A percentile compares a stretch with the other conserved stretches of the same genome.
phyloP scores from a whole-genome alignment of 2,329 filamentous ascomycete species.

The Fusarium euwallaceae region DNA sequence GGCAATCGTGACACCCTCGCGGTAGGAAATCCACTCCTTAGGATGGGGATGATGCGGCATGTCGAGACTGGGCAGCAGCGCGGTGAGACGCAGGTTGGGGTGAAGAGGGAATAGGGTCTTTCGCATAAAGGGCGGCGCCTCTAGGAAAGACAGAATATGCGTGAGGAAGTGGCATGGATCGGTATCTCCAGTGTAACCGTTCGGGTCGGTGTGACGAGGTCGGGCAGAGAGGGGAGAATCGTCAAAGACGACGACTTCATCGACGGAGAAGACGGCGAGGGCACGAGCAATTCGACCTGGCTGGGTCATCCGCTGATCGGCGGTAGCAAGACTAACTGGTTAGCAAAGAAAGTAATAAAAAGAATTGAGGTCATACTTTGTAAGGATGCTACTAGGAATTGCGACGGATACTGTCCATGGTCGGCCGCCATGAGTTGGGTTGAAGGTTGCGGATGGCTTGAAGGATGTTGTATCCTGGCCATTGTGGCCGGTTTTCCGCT shows the following conservation, averaged over 20 bases:
- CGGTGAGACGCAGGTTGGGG: slow-evolving; percentile 80
- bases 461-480: slow-evolving; percentile 60
- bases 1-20: slow-evolving; percentile 78
- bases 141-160: slow-evolving; percentile 84
- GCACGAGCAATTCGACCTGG: slow-evolving; percentile 84
- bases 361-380: slow-evolving; percentile 67
- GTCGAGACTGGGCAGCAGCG: slow-evolving; percentile 81
- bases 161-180: slow-evolving; percentile 85
- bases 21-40: slow-evolving; percentile 83
- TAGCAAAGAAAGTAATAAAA: neutral
- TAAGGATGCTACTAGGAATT: slow-evolving; percentile 81
- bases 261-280: slow-evolving; percentile 84
- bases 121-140: slow-evolving; percentile 86
- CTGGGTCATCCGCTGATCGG: slow-evolving; percentile 80
- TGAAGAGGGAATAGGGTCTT: slow-evolving; percentile 82
- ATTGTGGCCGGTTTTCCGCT: slow-evolving; percentile 63
- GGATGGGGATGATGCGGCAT: slow-evolving; percentile 86
- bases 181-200: slow-evolving; percentile 74
- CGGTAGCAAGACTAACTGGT: slow-evolving; percentile 71
- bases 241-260: slow-evolving; percentile 87
- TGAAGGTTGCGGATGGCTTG: slow-evolving; percentile 78
- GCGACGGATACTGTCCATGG: slow-evolving; percentile 83
- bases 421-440: slow-evolving; percentile 71
- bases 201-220: slow-evolving; percentile 61
- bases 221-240: slow-evolving; percentile 68